These are phyloP conservation scores for Monosporascus sp. DNA, from an alignment of 2,329 filamentous ascomycete species.

Conservation along the genomic window DNA sequence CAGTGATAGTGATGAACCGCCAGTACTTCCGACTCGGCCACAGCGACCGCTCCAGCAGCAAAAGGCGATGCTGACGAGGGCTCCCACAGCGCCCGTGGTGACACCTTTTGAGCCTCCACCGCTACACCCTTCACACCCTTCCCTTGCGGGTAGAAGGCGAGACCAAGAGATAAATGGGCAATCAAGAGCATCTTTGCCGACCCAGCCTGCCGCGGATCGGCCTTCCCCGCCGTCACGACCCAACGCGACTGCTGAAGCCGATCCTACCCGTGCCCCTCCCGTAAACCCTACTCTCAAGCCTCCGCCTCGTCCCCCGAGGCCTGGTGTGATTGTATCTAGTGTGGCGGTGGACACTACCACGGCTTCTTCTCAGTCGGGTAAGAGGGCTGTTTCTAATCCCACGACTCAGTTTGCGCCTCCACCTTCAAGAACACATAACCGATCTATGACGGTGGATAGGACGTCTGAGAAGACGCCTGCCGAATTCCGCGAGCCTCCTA, in stretches of 20 bases:
- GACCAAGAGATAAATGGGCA: constrained; percentile 37
- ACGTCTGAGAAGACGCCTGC: constrained; percentile 31
- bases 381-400: constrained; percentile 42
- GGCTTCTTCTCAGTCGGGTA: constrained; percentile 19
- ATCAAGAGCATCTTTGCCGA: constrained; percentile 30
- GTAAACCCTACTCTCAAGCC: constrained; percentile 28
- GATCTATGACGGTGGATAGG: constrained; percentile 46
- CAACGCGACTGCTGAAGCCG: constrained; percentile 28
- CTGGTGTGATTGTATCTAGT: constrained; percentile 19
- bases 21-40: constrained; percentile 43
- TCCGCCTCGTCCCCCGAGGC: constrained; percentile 39
- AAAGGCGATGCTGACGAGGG: constrained; percentile 20
- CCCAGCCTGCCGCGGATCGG: constrained; percentile 39
- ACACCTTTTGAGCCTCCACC: constrained; percentile 46
- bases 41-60: constrained; percentile 37
- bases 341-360: constrained; percentile 13
- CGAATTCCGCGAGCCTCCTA: constrained; percentile 31
- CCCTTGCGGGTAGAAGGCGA: constrained; percentile 37
- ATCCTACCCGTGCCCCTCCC: constrained; percentile 19
- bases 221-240: constrained; percentile 48
- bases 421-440: constrained; percentile 36
- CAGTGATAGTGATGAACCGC: constrained; percentile 53
- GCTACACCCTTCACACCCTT: constrained; percentile 47
- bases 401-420: constrained; percentile 36
- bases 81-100: constrained; percentile 24